Conservation (phyloP, 2,329 filamentous ascomycete genomes). For the Penicillium nordicum region DNA sequence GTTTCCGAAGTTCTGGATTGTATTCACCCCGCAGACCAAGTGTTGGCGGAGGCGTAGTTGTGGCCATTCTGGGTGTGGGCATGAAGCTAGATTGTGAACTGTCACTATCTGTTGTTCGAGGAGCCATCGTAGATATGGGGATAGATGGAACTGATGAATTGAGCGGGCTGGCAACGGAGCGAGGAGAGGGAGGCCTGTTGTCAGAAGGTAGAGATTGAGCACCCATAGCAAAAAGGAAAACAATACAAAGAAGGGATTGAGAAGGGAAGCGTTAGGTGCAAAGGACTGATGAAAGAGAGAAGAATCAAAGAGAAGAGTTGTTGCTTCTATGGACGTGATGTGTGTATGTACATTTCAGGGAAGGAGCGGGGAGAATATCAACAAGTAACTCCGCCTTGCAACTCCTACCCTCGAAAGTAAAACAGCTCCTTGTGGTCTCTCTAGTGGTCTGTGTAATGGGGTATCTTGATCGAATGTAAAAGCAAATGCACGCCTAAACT, state of each 20-base stretch:
- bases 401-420: neutral
- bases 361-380: slow-evolving; percentile 1
- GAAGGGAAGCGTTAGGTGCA: neutral
- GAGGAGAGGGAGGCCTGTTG: neutral
- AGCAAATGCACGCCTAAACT: slow-evolving; percentile 1
- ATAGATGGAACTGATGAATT: neutral
- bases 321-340: neutral
- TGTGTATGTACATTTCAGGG: neutral
- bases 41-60: neutral
- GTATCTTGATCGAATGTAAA: slow-evolving; percentile 15
- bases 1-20: neutral
- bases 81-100: neutral
- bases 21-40: neutral
- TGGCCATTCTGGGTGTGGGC: neutral
- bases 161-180: neutral
- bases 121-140: neutral
- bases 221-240: neutral
- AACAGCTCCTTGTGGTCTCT: neutral
- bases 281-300: neutral
- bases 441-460: slow-evolving; percentile 8
- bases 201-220: neutral
- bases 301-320: neutral
- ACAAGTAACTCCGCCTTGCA: neutral
- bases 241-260: neutral
- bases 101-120: neutral